Evolutionary conservation across 805 yeast species (phyloP).

Genomic region (Yarrowia osloensis): DNA sequence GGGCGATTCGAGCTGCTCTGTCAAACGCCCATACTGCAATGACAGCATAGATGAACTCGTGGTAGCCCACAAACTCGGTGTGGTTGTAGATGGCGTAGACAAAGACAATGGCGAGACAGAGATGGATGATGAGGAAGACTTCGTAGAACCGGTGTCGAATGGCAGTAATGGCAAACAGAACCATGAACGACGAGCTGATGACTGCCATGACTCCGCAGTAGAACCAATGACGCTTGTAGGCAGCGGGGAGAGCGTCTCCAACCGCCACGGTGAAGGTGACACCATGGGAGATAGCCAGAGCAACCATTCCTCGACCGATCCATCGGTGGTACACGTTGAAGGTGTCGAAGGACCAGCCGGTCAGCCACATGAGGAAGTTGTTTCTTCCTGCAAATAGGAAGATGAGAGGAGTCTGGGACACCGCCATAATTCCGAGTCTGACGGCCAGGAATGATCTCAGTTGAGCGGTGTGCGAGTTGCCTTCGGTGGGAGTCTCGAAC

Average conservation of each 20-base stretch:
- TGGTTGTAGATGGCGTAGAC: conserved; percentile 62
- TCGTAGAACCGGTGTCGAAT: conserved; percentile 63
- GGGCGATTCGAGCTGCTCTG: conserved; percentile 55
- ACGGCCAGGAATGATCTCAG: conserved; percentile 47
- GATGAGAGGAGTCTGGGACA: conserved; percentile 47
- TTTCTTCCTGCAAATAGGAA: conserved; percentile 72
- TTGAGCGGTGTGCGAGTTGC: conserved; percentile 35
- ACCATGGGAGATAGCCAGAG: conserved; percentile 59
- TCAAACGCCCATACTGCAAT: conserved; percentile 73
- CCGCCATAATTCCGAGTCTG: conserved; percentile 47
- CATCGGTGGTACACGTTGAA: conserved; percentile 65
- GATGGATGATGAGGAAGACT: conserved; percentile 58
- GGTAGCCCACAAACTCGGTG: conserved; percentile 47
- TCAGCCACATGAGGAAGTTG: conserved; percentile 60
- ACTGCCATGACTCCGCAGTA: conserved; percentile 49
- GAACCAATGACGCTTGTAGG: conserved; percentile 32
- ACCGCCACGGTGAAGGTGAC: conserved; percentile 54
- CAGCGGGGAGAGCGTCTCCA: conserved; percentile 35
- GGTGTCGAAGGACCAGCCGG: conserved; percentile 64
- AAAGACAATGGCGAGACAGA: conserved; percentile 55
- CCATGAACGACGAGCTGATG: conserved; percentile 47
- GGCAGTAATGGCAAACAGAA: conserved; percentile 52
- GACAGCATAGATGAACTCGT: conserved; percentile 54
- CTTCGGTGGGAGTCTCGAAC: conserved; percentile 16
- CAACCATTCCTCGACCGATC: conserved; percentile 55